A percentile compares a stretch with the other conserved stretches of the same genome.
phyloP scores from a whole-genome alignment of 108 stramenopile species.

The Cyclostephanos tholiformis region DNA sequence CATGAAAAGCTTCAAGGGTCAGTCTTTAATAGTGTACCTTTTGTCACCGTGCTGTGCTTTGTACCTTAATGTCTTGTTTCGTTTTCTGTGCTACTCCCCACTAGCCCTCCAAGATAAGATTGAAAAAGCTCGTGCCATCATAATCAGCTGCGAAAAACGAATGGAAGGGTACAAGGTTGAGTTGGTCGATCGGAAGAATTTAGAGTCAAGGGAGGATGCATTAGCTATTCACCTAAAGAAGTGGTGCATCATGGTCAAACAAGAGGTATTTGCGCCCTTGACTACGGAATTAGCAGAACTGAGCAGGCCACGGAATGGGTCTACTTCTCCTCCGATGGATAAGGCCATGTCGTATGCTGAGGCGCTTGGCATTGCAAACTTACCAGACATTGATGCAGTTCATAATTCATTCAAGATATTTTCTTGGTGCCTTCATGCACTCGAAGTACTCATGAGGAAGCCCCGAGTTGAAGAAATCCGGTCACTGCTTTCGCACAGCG shows the following conservation, averaged over 20 bases:
- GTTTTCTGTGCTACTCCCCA: neutral
- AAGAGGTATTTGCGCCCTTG: constrained; percentile 55
- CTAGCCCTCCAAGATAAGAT: constrained; percentile 45
- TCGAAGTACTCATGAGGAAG: constrained; percentile 51
- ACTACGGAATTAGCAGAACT: constrained; percentile 46
- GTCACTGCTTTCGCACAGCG: constrained; percentile 48
- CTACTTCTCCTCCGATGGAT: constrained; percentile 50
- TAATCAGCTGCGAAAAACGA: constrained; percentile 42
- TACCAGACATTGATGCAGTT: constrained; percentile 60
- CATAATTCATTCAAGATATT: constrained; percentile 63
- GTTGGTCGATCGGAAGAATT: constrained; percentile 43
- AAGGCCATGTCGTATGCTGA: constrained; percentile 50
- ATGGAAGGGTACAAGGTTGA: constrained; percentile 41
- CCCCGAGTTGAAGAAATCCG: constrained; percentile 58
- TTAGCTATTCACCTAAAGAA: constrained; percentile 38
- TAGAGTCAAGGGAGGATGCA: constrained; percentile 60
- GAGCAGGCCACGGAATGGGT: constrained; percentile 48
- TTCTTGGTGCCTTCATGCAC: constrained; percentile 63
- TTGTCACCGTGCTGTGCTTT: neutral
- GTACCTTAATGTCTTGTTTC: neutral
- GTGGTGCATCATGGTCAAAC: constrained; percentile 67
- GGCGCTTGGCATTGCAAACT: constrained; percentile 53
- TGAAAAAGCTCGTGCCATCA: constrained; percentile 28
- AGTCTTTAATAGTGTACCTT: constrained; percentile 2
- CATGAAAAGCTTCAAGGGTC: constrained; percentile 30